A percentile compares a stretch with the other conserved stretches of the same genome.
Evolutionary conservation across 108 stramenopile genomes (phyloP).

Genomic region (Discostella pseudostelligera): DNA sequence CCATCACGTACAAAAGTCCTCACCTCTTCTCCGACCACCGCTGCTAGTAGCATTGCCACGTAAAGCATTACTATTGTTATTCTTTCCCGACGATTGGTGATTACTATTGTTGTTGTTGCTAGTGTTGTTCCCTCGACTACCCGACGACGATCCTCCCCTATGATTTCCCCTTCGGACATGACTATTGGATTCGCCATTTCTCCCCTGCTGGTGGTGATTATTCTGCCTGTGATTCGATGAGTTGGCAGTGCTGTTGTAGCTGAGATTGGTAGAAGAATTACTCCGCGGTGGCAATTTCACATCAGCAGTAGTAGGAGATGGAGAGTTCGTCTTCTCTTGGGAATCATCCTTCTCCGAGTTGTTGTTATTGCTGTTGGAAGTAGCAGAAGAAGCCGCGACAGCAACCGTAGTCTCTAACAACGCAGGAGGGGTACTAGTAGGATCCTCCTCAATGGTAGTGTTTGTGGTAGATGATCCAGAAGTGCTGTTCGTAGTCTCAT

Average conservation of each 20-base stretch:
- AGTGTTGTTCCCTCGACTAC: slow-evolving; percentile 4
- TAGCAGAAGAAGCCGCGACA: slow-evolving; percentile 1
- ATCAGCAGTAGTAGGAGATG: background rate
- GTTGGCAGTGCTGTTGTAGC: no score
- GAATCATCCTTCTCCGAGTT: background rate
- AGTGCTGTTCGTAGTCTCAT: slow-evolving; percentile 40
- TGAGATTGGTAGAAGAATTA: no score
- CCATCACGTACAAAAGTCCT: background rate
- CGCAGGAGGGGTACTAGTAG: background rate
- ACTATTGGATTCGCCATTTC: no score
- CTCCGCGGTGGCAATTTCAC: no score
- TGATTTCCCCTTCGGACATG: background rate
- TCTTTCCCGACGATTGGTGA: background rate
- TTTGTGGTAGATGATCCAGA: slow-evolving; percentile 37
- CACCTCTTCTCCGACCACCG: slow-evolving; percentile 24
- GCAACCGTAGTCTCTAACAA: slow-evolving; percentile 4
- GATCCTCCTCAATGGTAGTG: slow-evolving; percentile 19
- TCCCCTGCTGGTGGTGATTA: no score
- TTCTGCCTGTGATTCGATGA: no score
- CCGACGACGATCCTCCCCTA: background rate
- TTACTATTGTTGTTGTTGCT: slow-evolving; percentile 13
- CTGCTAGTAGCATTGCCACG: background rate
- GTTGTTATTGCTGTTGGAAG: background rate
- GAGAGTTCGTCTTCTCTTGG: background rate
- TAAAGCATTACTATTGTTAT: background rate